Percentiles rank a stretch among this genome's conserved stretches.
Conservation (phyloP, 768 basidiomycete genomes). For the Trametes punicea region DNA sequence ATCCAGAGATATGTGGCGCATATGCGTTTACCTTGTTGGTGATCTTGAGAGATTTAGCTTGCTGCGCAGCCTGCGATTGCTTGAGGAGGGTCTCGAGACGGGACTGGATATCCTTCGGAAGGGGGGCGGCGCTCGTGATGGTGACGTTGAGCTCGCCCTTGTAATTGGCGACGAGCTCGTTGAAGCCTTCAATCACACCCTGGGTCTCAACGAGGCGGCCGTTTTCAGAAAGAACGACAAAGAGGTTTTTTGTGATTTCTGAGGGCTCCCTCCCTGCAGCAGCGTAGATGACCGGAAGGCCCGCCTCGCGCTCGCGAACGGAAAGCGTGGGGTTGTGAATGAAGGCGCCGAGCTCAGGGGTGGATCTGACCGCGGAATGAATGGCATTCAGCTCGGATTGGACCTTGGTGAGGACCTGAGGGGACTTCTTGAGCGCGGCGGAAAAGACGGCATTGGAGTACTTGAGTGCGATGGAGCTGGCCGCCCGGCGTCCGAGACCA, state of each 20-base stretch:
- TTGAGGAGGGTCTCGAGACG: constrained; percentile 85
- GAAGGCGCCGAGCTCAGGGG: constrained; percentile 65
- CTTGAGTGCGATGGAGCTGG: constrained; percentile 74
- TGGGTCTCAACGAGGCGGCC: constrained; percentile 82
- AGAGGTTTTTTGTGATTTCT: constrained; percentile 89
- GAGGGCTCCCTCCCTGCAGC: constrained; percentile 78
- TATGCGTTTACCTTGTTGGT: constrained; percentile 81
- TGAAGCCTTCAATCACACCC: constrained; percentile 89
- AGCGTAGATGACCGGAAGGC: constrained; percentile 64
- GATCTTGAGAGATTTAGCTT: constrained; percentile 85
- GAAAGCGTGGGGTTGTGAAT: constrained; percentile 92
- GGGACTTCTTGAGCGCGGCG: constrained; percentile 80
- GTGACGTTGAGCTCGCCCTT: constrained; percentile 90
- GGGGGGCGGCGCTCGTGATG: constrained; percentile 83
- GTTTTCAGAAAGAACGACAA: constrained; percentile 88
- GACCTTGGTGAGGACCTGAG: constrained; percentile 78
- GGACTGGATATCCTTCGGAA: constrained; percentile 71
- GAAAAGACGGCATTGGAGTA: constrained; percentile 82
- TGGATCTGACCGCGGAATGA: constrained; percentile 61
- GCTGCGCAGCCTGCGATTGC: constrained; percentile 78
- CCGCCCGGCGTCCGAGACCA: constrained; percentile 65
- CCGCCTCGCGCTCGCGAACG: constrained; percentile 64
- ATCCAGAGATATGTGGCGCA: background rate
- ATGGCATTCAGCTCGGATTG: constrained; percentile 78
- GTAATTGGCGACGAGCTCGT: constrained; percentile 83